phyloP scores from a whole-genome alignment of 345 rosid species.

The Gossypium stocksii region DNA sequence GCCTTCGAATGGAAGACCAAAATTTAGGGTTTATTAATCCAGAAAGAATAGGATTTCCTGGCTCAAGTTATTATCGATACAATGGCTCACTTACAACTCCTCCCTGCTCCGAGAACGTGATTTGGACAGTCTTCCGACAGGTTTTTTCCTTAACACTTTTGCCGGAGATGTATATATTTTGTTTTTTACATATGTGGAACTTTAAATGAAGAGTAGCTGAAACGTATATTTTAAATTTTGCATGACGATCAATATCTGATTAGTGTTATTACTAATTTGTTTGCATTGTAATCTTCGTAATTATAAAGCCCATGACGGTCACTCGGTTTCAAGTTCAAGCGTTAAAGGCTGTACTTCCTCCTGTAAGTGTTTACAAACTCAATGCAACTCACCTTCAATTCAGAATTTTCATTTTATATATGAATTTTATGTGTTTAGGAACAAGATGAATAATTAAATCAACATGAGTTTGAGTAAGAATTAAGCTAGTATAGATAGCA shows the following conservation, averaged over 20 bases:
- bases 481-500: too few relatives aligned
- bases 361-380: slow-evolving; percentile 41
- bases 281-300: not conserved
- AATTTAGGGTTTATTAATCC: slow-evolving; percentile 43
- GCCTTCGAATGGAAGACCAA: slow-evolving; percentile 18
- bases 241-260: not conserved
- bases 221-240: too few relatives aligned
- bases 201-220: too few relatives aligned
- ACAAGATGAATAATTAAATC: too few relatives aligned
- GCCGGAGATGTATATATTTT: too few relatives aligned
- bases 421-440: too few relatives aligned
- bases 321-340: slow-evolving; percentile 42
- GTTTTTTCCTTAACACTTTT: slow-evolving; percentile 10
- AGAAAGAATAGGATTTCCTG: slow-evolving; percentile 33
- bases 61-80: slow-evolving; percentile 55
- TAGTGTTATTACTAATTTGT: not conserved
- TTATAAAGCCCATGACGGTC: slow-evolving; percentile 48
- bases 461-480: too few relatives aligned
- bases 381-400: not conserved
- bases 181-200: too few relatives aligned
- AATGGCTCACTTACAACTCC: slow-evolving; percentile 62
- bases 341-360: slow-evolving; percentile 42
- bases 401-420: too few relatives aligned
- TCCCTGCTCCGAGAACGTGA: slow-evolving; percentile 67
- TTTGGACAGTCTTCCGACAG: slow-evolving; percentile 54